These are phyloP conservation scores for Thielaviopsis cerberus DNA, from an alignment of 2,329 filamentous ascomycete genomes.

Conservation along the genomic window DNA sequence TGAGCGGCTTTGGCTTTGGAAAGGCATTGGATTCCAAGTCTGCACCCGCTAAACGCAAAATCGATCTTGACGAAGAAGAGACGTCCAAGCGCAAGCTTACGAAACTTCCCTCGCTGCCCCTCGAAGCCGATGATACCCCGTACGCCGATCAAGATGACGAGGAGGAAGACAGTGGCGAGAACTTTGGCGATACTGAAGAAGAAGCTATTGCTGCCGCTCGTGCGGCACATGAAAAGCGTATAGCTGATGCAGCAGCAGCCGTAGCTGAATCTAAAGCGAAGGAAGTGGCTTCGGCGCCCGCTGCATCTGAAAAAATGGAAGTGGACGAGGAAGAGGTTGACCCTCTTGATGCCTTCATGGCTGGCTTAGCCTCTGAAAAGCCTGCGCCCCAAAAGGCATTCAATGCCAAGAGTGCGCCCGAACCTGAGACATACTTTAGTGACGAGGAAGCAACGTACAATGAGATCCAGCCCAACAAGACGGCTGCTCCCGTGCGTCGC, in stretches of 20 bases:
- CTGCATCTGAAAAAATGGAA: conserved; percentile 33
- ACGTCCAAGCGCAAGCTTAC: conserved; percentile 73
- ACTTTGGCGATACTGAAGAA: conserved; percentile 69
- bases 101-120: conserved; percentile 62
- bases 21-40: conserved; percentile 53
- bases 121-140: conserved; percentile 43
- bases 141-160: conserved; percentile 47
- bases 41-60: conserved; percentile 48
- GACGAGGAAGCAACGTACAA: conserved; percentile 54
- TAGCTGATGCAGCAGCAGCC: conserved; percentile 24
- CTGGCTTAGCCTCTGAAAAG: conserved; percentile 35
- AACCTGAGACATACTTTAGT: conserved; percentile 73
- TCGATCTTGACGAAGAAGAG: conserved; percentile 79
- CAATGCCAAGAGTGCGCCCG: conserved; percentile 33
- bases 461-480: conserved; percentile 27
- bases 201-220: conserved; percentile 71
- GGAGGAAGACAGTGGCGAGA: conserved; percentile 55
- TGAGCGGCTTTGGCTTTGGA: conserved; percentile 68
- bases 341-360: conserved; percentile 95
- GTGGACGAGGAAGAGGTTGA: conserved; percentile 47
- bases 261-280: conserved; percentile 12
- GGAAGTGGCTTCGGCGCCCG: conserved; percentile 15
- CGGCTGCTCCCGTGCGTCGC: conserved; percentile 40
- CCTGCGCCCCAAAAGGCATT: conserved; percentile 13
- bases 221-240: conserved; percentile 66